phyloP scores from a whole-genome alignment of 2,329 filamentous ascomycete genomes.

The Lecanoromycetidae sp. region DNA sequence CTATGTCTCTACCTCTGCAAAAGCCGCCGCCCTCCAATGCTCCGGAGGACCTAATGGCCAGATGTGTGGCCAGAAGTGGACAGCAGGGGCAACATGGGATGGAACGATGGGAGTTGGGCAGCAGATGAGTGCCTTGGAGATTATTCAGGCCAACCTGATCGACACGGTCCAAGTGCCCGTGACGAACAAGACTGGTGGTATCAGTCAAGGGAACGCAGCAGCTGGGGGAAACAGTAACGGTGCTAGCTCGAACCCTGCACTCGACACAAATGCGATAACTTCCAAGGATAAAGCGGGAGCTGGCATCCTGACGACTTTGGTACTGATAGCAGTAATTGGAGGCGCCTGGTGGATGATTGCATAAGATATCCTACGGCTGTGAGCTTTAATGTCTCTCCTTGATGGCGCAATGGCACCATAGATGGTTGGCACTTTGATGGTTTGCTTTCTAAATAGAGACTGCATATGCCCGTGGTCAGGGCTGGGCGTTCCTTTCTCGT shows the following conservation, averaged over 20 bases:
- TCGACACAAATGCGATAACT: conserved; percentile 39
- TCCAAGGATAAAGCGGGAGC: conserved; percentile 57
- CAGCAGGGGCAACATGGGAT: conserved; percentile 41
- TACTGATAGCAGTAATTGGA: conserved; percentile 43
- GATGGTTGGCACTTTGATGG: background rate
- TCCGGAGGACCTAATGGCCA: conserved; percentile 37
- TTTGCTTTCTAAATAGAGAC: too few species aligned
- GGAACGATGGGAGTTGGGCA: conserved; percentile 52
- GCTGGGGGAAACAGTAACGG: conserved; percentile 28
- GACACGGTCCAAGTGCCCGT: conserved; percentile 31
- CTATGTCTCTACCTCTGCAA: conserved; percentile 40
- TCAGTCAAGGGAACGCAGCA: conserved; percentile 36
- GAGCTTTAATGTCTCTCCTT: background rate
- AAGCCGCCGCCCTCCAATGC: conserved; percentile 36
- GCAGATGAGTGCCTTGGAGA: conserved; percentile 57
- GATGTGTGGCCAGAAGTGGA: conserved; percentile 51
- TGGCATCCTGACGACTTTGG: conserved; percentile 48
- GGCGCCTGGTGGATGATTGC: conserved; percentile 48
- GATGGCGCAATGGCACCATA: background rate
- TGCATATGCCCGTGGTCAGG: background rate
- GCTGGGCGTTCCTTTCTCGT: background rate
- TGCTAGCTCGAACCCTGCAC: conserved; percentile 30
- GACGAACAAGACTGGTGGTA: conserved; percentile 45
- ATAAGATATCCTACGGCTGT: conserved; percentile 20
- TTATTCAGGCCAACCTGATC: conserved; percentile 46